Base-by-base conservation (phyloP, 225 moss, liverwort and hornwort species). In the Antitrichia curtipendula region DNA sequence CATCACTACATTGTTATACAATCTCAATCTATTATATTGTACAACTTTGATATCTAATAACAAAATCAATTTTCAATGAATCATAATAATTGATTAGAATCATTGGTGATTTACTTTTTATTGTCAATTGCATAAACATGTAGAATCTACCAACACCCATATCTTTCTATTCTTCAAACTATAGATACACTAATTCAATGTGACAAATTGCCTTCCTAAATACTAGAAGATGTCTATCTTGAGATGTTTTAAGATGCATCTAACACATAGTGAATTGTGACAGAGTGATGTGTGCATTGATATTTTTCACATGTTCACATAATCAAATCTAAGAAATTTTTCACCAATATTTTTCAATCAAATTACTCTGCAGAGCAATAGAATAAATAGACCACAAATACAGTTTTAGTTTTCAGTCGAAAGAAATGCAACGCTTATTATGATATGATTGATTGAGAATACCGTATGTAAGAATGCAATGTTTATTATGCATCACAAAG, bases 91-190 rank as follows among this genome's bases (percentile, higher is more conserved):
- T 41, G 27, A 41, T 15, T 15, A 70, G 2, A 70, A 45, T 45
- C 16, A 16, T 72, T 27, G 6, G 27, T 27, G 9, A n/a, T 43
- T 43, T 9, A 16, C 28, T 16, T 72, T 45, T 72, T 45, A 7
- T 18, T 29, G 4, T 11, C 29, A 47, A 47, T 31, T 31, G 12
- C 5, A 73, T 8, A 73, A 31, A 28, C 27, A 45, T 72, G 6
- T 6, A 16, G 1, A 43, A 28, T 11, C 31, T 18, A 47, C 19
- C 11, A 29, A 31, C 1, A 1, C 18, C 2, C 0, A 0, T 32
- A 19, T 20, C 12, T 32, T 75, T 32, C 20, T 74, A 74, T 12
- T 32, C 50, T 34, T 75, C 34, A 34, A 34, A 13, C 18, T 19
- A 32, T 19, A 34, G 8, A 75, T 52, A 75, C 3, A 50, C 50